A percentile compares a stretch with the other conserved stretches of the same genome.
Evolutionary conservation across 345 rosid genomes (phyloP).

Genomic region (Pelargonium nanum): DNA sequence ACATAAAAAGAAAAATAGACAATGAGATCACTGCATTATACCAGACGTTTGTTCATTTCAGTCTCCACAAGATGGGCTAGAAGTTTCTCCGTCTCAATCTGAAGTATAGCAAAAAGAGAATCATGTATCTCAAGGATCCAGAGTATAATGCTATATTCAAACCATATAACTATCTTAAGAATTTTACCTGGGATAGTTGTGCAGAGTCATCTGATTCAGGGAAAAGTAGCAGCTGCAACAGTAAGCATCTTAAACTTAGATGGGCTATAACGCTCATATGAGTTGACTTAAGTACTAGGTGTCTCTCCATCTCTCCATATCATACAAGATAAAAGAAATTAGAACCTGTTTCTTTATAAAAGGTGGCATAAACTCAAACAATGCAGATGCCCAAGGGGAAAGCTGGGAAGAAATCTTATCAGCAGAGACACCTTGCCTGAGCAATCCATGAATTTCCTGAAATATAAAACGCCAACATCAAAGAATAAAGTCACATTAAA

Average conservation of each 20-base stretch:
- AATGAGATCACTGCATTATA: slow-evolving; percentile 18
- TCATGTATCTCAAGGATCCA: slow-evolving; percentile 6
- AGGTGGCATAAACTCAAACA: slow-evolving; percentile 79
- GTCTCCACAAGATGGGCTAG: slow-evolving; percentile 92
- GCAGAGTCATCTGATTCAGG: slow-evolving; percentile 99
- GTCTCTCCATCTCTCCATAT: not conserved
- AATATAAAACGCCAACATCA: not conserved
- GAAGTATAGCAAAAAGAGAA: slow-evolving; percentile 15
- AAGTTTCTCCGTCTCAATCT: slow-evolving; percentile 99
- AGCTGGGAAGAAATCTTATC: slow-evolving; percentile 76
- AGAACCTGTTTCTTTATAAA: slow-evolving; percentile 84
- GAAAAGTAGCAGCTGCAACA: slow-evolving; percentile 68
- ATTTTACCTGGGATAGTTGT: slow-evolving; percentile 85
- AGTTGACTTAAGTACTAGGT: not conserved
- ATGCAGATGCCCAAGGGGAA: slow-evolving; percentile 98
- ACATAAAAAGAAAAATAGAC: too few species aligned
- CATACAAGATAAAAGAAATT: not conserved
- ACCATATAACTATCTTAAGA: not conserved
- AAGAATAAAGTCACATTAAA: not conserved
- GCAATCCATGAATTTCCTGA: slow-evolving; percentile 80
- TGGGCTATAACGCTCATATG: not conserved
- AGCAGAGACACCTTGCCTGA: slow-evolving; percentile 56
- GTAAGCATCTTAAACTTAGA: slow-evolving; percentile 18
- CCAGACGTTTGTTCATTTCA: slow-evolving; percentile 85
- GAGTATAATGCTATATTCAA: not conserved